phyloP scores from a whole-genome alignment of 805 yeast species.

The Ogataea paraovalis region DNA sequence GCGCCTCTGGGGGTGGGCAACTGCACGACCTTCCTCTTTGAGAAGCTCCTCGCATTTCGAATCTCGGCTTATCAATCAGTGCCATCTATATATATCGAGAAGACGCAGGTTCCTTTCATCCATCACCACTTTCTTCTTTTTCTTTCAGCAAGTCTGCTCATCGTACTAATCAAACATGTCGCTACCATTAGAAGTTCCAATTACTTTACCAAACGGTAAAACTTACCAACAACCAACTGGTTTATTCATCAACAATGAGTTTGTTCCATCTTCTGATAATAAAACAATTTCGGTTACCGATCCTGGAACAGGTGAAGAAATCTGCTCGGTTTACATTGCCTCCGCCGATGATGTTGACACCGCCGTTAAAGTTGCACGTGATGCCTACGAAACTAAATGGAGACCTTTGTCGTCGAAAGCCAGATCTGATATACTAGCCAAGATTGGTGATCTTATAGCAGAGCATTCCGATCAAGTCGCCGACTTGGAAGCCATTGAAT shows the following conservation, averaged over 20 bases:
- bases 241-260: conserved; percentile 83
- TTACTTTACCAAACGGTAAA: conserved; percentile 48
- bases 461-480: conserved; percentile 48
- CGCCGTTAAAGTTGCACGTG: conserved; percentile 51
- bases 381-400: conserved; percentile 48
- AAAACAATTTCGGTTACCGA: conserved; percentile 55
- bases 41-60: not conserved
- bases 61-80: not conserved
- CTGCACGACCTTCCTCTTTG: not conserved
- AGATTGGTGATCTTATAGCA: conserved; percentile 47
- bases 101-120: no score
- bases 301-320: conserved; percentile 52
- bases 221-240: conserved; percentile 72
- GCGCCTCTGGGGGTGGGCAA: not conserved
- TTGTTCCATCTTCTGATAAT: conserved; percentile 46
- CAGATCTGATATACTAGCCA: conserved; percentile 43
- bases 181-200: conserved; percentile 13
- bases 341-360: conserved; percentile 46
- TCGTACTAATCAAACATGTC: conserved; percentile 2
- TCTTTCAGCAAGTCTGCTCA: no score
- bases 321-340: conserved; percentile 50
- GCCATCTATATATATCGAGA: not conserved
- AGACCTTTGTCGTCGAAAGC: conserved; percentile 40
- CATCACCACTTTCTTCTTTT: not conserved
- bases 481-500: conserved; percentile 54